A percentile compares a stretch with the other conserved stretches of the same genome.
Evolutionary conservation across 1,284 basidiomycete genomes (phyloP).

Genomic region (Cryptococcus hybrid): DNA sequence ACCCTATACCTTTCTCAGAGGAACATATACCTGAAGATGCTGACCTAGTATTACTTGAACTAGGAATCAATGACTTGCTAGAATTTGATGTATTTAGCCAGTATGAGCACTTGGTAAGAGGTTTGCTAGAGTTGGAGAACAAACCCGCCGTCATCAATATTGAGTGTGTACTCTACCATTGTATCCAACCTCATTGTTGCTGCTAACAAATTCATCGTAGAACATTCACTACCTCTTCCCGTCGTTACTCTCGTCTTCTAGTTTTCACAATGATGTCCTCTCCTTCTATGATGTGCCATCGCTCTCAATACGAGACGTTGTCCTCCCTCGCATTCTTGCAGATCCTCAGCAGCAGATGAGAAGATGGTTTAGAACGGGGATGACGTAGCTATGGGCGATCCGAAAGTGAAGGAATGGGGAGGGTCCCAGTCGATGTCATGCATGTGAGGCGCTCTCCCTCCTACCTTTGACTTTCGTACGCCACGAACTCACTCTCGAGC

Average conservation of each 20-base stretch:
- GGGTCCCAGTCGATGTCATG: slow-evolving; percentile 44
- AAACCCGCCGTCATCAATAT: slow-evolving; percentile 46
- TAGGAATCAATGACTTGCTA: slow-evolving; percentile 45
- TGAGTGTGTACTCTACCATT: slow-evolving; percentile 27
- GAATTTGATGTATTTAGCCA: slow-evolving; percentile 28
- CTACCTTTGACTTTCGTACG: too few relatives aligned
- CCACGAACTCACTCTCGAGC: not conserved
- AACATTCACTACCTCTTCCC: slow-evolving; percentile 48
- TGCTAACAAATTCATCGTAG: slow-evolving; percentile 15
- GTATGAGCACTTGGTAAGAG: slow-evolving; percentile 42
- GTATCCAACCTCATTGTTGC: not conserved
- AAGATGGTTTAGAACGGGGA: slow-evolving; percentile 44
- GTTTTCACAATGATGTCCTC: slow-evolving; percentile 43
- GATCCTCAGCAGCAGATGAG: slow-evolving; percentile 37
- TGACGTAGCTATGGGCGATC: slow-evolving; percentile 31
- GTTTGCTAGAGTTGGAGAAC: slow-evolving; percentile 36
- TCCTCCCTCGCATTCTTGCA: slow-evolving; percentile 40
- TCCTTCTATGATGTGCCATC: slow-evolving; percentile 48
- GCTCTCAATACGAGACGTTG: slow-evolving; percentile 41
- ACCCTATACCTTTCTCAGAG: slow-evolving; percentile 16
- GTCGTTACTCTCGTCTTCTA: slow-evolving; percentile 34
- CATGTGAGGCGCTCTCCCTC: slow-evolving; percentile 31
- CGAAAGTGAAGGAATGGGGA: slow-evolving; percentile 41
- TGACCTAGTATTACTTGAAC: slow-evolving; percentile 42
- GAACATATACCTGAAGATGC: slow-evolving; percentile 44